A percentile compares a stretch with the other conserved stretches of the same genome.
These are phyloP conservation scores for Diaporthe sp. DNA, from an alignment of 2,329 filamentous ascomycete species.

Conservation along the genomic window DNA sequence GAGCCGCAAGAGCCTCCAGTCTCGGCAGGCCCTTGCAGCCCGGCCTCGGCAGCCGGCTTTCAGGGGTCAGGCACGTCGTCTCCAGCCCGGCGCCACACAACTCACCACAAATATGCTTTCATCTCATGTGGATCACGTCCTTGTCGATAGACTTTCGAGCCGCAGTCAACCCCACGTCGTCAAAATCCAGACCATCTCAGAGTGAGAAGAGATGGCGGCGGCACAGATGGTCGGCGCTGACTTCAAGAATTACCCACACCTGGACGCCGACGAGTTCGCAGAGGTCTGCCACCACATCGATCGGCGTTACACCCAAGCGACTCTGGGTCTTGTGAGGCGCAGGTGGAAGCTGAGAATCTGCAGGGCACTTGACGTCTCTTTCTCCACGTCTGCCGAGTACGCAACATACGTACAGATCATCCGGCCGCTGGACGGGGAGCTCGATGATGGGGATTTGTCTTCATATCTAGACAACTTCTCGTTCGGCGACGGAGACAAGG, in stretches of 20 bases:
- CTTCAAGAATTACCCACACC: conserved; percentile 71
- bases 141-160: neutral
- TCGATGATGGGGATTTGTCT: conserved; percentile 61
- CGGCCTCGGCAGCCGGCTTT: conserved; percentile 1
- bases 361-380: conserved; percentile 63
- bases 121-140: conserved; percentile 9
- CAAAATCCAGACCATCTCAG: neutral
- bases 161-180: conserved; percentile 13
- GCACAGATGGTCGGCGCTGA: conserved; percentile 47
- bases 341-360: conserved; percentile 69
- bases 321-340: conserved; percentile 66
- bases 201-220: conserved; percentile 19
- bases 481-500: conserved; percentile 48
- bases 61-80: neutral
- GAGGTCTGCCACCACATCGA: conserved; percentile 75
- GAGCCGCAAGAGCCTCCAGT: neutral
- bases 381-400: conserved; percentile 57
- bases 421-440: conserved; percentile 61
- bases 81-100: conserved; percentile 19
- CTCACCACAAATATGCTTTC: conserved; percentile 15
- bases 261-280: conserved; percentile 73
- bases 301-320: conserved; percentile 69
- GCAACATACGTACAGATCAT: conserved; percentile 70
- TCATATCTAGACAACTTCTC: conserved; percentile 61
- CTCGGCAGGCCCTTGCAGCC: conserved; percentile 8